Base-by-base conservation (phyloP, 768 basidiomycete species). In the Termitomyces sp. region DNA sequence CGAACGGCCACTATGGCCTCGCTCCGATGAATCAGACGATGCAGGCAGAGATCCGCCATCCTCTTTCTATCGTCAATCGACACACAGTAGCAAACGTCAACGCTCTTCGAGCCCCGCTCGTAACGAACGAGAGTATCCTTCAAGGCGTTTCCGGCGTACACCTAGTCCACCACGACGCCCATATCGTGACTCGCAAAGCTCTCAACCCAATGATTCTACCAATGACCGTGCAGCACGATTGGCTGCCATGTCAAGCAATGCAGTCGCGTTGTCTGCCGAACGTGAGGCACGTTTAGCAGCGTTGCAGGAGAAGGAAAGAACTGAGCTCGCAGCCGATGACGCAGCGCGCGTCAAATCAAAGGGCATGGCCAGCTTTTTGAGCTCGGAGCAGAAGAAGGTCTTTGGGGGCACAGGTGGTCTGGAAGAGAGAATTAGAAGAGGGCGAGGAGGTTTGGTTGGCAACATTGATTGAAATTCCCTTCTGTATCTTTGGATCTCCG, bases 201-300 rank as follows among this genome's bases (percentile, higher is more conserved):
- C 62, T 14, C 59, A 62, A 12, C 63, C 71, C 44, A 66, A 59
- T 37, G 60, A 44, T 53, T 64, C 66, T 52, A 68, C 72, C 8
- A 77, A 80, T 1, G 88, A 87, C 30, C 88, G 95, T 34, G 86
- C 87, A 3, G 89, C 91, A 27, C 87, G 91, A n/a, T 77, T 98
- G 30, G 95, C 93, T 0, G 89, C 93, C 5, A 98, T 98, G 96
- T 74, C 87, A 24, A 73, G 80, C 2, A 84, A 88, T 58, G 96
- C 96, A 1, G 70, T 76, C n/a, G 70, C 72, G 8, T 79, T 93
- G 75, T 81, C 83, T 46, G 70, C 71, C 0, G 86, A 93, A 45
- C 85, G 95, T 26, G 83, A 88, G 59, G 82, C 86, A 61, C 84
- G 90, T 22, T 75, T 98, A 10, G 77, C 84, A 3, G 76, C 78